Base-by-base conservation (phyloP, 352 stramenopile species). In the Salisapilia sapeloensis region DNA sequence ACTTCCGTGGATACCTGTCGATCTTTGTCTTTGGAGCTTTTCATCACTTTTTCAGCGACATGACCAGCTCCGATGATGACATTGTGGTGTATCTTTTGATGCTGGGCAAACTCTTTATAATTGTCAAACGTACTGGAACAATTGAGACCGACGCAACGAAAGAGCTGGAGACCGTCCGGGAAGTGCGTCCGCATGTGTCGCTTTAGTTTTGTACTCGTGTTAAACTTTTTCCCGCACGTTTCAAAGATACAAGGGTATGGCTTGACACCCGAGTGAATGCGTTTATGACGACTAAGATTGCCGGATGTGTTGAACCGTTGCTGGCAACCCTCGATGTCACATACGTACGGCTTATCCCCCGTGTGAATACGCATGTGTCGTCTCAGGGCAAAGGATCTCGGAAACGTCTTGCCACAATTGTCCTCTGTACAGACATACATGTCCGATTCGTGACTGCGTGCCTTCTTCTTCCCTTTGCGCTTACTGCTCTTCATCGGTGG, bases 201-300 rank as follows among this genome's bases (percentile, higher is more conserved):
- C 53, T 86, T 85, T 29, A 91, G 58, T 50, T 91, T 91, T n/a
- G 72, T 86, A 50, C 70, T 86, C 16, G 72, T 91, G 48, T 85
- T 86, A 41, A 91, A 91, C 24, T 63, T 58, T 46, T 91, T 91
- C 44, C 59, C 65, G 48, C 75, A 91, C 6, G 43, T 76, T 6
- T 63, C 44, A 24, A 81, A 81, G 29, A 72, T 63, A 29, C 75
- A 91, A 22, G 65, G 64, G 45, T 86, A 91, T 15, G 75, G 75
- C 4, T 72, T 56, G 39, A 85, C 75, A 29, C 75, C 75, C 27
- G 60, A 83, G 50, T 91, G 75, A 44, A 86, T 91, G 46, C 74
- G 71, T 42, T 87, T 87, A 53, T 91, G 75, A 33, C 75, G 69
- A 37, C 69, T 86, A 7, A 91, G 37, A 44, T 91, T 91, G 9